Evolutionary conservation across 192 early-diverging fungal species (phyloP).

Genomic region (Rhizophagus clarus): DNA sequence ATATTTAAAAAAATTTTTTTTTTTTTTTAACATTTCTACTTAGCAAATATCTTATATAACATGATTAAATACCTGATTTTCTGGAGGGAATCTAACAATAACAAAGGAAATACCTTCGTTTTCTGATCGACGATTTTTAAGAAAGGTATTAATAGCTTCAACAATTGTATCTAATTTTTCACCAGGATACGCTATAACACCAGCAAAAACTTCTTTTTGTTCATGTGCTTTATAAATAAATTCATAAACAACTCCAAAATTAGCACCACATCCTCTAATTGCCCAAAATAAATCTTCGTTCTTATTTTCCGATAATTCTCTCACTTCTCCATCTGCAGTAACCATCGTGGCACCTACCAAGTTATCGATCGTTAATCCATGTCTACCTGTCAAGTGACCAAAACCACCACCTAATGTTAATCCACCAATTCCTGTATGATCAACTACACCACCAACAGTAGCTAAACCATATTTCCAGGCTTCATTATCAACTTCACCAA

Average conservation of each 20-base stretch:
- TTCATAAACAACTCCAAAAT: conserved; percentile 31
- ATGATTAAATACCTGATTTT: background rate
- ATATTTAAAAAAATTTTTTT: too few species aligned
- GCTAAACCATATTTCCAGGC: conserved; percentile 37
- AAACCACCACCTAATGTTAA: conserved; percentile 44
- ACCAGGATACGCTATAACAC: conserved; percentile 10
- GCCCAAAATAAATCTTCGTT: conserved; percentile 54
- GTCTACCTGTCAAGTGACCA: conserved; percentile 42
- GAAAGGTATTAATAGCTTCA: conserved; percentile 36
- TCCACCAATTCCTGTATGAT: conserved; percentile 49
- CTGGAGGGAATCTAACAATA: background rate
- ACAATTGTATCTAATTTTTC: conserved; percentile 30
- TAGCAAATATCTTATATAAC: too few species aligned
- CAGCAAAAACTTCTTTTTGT: conserved; percentile 30
- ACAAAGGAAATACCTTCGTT: background rate
- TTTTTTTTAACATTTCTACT: background rate
- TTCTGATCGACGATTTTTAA: background rate
- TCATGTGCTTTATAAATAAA: conserved; percentile 36
- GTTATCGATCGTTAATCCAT: conserved; percentile 44
- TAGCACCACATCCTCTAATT: conserved; percentile 49
- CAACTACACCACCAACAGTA: conserved; percentile 30
- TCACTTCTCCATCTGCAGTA: conserved; percentile 40
- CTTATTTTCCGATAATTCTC: conserved; percentile 28
- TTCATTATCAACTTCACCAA: conserved; percentile 32
- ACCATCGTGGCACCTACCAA: conserved; percentile 46